Conservation (phyloP, 2,329 filamentous ascomycete species). For the Aspergillus novofumigatus region DNA sequence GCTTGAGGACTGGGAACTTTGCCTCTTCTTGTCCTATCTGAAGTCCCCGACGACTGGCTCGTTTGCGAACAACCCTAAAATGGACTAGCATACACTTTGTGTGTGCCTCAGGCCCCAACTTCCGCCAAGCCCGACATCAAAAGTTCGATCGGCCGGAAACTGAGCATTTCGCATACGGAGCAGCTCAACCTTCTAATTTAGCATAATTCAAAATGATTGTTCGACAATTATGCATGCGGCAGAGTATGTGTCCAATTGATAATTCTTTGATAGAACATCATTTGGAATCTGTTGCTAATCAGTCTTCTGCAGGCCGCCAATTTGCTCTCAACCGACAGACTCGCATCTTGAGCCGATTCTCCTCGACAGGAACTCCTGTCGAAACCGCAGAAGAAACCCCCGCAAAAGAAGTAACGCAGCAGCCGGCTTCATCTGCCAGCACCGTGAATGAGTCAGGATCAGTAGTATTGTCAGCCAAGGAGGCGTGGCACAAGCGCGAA, state of each 20-base stretch:
- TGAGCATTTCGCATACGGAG: slow-evolving; percentile 14
- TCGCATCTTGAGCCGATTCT: slow-evolving; percentile 30
- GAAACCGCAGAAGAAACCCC: slow-evolving; percentile 21
- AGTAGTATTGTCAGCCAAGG: slow-evolving; percentile 3
- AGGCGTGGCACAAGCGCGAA: slow-evolving; percentile 14
- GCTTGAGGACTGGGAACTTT: too few species aligned
- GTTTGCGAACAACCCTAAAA: neutral
- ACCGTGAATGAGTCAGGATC: slow-evolving; percentile 3
- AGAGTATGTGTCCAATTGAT: slow-evolving; percentile 28
- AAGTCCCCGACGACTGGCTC: neutral
- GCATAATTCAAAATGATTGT: slow-evolving; percentile 37
- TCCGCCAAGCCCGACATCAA: slow-evolving; percentile 32
- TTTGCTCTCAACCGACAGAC: slow-evolving; percentile 29
- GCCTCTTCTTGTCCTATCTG: too few species aligned
- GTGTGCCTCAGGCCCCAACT: slow-evolving; percentile 21
- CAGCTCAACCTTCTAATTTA: slow-evolving; percentile 9
- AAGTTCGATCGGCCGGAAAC: slow-evolving; percentile 29
- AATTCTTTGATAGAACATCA: neutral
- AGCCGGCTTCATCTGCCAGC: slow-evolving; percentile 11
- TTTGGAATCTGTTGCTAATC: slow-evolving; percentile 10
- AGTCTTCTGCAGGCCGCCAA: slow-evolving; percentile 31
- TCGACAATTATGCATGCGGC: slow-evolving; percentile 37
- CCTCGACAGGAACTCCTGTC: slow-evolving; percentile 28
- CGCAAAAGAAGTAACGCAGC: slow-evolving; percentile 6
- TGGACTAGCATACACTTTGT: slow-evolving; percentile 2